Conservation (phyloP, 257 asterid genomes). For the Catharanthus roseus region DNA sequence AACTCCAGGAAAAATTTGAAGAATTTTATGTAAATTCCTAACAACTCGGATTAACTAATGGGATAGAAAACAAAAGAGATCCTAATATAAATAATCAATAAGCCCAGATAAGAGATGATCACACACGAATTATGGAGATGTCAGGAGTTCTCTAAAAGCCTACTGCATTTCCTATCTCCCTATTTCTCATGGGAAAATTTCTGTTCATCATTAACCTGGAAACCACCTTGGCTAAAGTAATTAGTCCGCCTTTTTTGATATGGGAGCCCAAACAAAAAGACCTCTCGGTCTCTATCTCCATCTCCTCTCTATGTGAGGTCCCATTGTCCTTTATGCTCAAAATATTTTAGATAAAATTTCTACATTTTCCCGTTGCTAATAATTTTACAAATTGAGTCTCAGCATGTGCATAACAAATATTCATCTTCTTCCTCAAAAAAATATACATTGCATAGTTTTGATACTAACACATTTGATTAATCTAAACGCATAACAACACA, state of each 20-base stretch:
- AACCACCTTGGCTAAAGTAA: no score
- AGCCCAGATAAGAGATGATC: not conserved
- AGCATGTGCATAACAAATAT: not conserved
- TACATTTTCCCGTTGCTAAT: not conserved
- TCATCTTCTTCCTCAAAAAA: not conserved
- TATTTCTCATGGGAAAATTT: not conserved
- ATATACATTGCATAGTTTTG: not conserved
- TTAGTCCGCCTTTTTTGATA: not conserved
- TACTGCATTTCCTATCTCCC: not conserved
- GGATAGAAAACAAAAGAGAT: no score
- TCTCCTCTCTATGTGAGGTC: not conserved
- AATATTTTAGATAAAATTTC: not conserved
- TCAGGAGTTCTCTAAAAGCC: not conserved
- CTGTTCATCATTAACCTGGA: not conserved
- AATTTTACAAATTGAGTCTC: not conserved
- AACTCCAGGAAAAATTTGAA: not conserved
- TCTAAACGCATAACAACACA: not conserved
- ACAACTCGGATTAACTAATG: no score
- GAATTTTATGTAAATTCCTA: no score
- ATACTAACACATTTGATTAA: not conserved
- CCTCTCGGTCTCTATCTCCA: not conserved
- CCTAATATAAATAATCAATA: no score
- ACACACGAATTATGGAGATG: not conserved
- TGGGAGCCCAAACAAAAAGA: not conserved
- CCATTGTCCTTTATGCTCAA: not conserved